These are phyloP conservation scores for Drosera spatulata DNA, from an alignment of 179 eudicot species.

Conservation along the genomic window DNA sequence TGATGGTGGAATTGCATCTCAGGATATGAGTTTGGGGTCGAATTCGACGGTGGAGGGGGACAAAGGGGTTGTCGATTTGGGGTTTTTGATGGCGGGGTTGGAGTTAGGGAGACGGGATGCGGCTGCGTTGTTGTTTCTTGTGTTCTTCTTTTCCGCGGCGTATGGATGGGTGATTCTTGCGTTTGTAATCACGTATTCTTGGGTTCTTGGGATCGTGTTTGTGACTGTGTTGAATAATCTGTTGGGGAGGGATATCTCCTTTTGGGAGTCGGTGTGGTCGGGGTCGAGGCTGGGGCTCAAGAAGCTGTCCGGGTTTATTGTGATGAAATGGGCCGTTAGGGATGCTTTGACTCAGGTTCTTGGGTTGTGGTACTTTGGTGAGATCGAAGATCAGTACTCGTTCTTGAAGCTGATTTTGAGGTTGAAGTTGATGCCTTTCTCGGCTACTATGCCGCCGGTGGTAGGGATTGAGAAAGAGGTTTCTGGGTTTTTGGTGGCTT, in stretches of 20 bases:
- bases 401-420: conserved; percentile 85
- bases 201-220: conserved; percentile 68
- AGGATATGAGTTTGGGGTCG: conserved; percentile 3
- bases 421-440: conserved; percentile 91
- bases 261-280: conserved; percentile 38
- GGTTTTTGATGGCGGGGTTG: conserved; percentile 45
- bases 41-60: conserved; percentile 2
- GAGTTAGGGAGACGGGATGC: conserved; percentile 54
- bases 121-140: conserved; percentile 47
- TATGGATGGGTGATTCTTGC: conserved; percentile 84
- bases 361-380: conserved; percentile 78
- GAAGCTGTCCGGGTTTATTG: conserved; percentile 67
- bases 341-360: conserved; percentile 82
- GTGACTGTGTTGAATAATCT: conserved; percentile 54
- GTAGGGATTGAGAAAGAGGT: conserved; percentile 67
- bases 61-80: conserved; percentile 33
- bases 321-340: conserved; percentile 91
- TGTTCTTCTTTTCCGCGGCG: conserved; percentile 54
- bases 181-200: conserved; percentile 74
- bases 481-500: conserved; percentile 59
- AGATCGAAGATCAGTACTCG: conserved; percentile 78
- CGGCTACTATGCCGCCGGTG: conserved; percentile 62
- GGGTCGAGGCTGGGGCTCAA: conserved; percentile 70
- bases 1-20: conserved; percentile 3
- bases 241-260: conserved; percentile 35